Base-by-base conservation (phyloP, 129 eudicot genomes). In the Helianthus tuberosus region DNA sequence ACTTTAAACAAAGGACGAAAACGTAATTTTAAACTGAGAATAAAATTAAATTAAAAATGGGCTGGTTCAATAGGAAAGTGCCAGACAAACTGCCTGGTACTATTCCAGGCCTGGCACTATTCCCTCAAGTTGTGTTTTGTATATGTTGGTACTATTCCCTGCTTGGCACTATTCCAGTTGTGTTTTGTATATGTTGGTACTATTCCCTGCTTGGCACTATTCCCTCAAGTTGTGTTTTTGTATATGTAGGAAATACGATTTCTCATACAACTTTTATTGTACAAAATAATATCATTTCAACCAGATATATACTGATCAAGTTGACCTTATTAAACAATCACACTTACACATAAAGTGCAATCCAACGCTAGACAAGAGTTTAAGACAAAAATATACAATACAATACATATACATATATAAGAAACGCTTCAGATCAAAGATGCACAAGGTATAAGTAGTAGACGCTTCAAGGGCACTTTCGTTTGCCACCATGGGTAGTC, bases 401-500 rank as follows among this genome's bases (percentile, higher is more conserved):
- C 59, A 54, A 66, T 43, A 67, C 47, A 43, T 43, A 43, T 43
- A 43, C 48, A 27, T 76, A 35, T 66, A 12, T 25, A 51, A 53
- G 6, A 54, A 54, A 10, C 9, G 36, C 15, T 23, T 54, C 32
- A 15, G 50, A 53, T 43, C 38, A 57, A 53, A 61, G 77, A 29
- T 15, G 49, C 66, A 75, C 66, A 67, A 67, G 58, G 48, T 29
- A 44, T 66, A 15, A 41, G 57, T 43, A 16, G 47, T 44, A 27
- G 35, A 76, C 67, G 59, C 72, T 61, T 77, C 54, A 80, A 39
- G 84, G 84, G 41, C 84, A 80, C 84, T 80, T 80, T 29, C 84
- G 51, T 63, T 48, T 80, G 59, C 84, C 84, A 73, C 80, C 86
- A 55, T 86, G 92, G 13, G 96, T 89, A 29, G 88, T 84, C 92